phyloP scores from a whole-genome alignment of 2,329 filamentous ascomycete genomes.

The Xylariaceae sp. region DNA sequence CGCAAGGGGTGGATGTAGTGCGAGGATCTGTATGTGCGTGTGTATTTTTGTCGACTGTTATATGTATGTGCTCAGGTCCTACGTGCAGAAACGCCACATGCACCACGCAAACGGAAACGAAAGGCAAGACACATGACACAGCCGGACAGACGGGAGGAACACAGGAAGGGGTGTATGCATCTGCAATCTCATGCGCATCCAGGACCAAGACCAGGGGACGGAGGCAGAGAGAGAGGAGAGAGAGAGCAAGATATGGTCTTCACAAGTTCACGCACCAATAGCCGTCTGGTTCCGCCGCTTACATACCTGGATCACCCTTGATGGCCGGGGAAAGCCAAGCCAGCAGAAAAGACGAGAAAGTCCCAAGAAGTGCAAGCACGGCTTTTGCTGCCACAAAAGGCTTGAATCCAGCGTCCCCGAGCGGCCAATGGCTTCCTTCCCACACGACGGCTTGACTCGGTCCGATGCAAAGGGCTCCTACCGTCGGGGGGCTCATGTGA shows the following conservation, averaged over 20 bases:
- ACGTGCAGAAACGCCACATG: neutral
- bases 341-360: neutral
- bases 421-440: neutral
- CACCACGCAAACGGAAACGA: neutral
- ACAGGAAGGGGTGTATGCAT: neutral
- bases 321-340: too few species aligned
- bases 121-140: neutral
- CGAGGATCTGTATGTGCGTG: neutral
- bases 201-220: too few species aligned
- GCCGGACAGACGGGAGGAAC: neutral
- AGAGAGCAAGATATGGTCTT: too few species aligned
- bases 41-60: too few species aligned
- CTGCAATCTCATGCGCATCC: neutral
- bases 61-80: too few species aligned
- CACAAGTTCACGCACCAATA: too few species aligned
- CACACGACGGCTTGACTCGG: neutral
- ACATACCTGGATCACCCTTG: too few species aligned
- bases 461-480: neutral
- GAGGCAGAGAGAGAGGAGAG: too few species aligned
- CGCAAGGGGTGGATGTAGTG: neutral
- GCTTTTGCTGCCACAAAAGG: neutral
- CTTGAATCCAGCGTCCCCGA: neutral
- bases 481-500: too few species aligned
- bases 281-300: too few species aligned
- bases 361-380: too few species aligned